Base-by-base conservation (phyloP, 2,329 filamentous ascomycete species). In the Huntiella moniliformis region DNA sequence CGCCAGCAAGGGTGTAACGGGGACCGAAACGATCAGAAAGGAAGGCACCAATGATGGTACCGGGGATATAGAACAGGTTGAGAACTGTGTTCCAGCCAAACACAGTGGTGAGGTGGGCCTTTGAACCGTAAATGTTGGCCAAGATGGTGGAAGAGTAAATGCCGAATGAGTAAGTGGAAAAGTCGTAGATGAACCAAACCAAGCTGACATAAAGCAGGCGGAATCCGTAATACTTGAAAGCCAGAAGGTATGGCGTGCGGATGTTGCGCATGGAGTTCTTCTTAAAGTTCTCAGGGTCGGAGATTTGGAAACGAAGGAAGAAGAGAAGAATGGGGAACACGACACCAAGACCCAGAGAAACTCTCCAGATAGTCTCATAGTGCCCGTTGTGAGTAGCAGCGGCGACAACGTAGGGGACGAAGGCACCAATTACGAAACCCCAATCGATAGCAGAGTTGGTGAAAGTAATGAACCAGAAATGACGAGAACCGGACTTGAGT, bases 21-120 rank as follows among this genome's bases (percentile, higher is more conserved):
- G 87, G 85, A 0, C 87, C 87, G 43, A 92, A 64, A 63, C 70
- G 76, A 61, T 95, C 87, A 18, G 77, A 80, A 5, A 82, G 64
- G 47, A 82, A 82, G 0, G 83, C 81, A 15, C 87, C 87, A 3
- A 81, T 61, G 44, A 87, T 67, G 17, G 83, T 82, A 1, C 87
- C 87, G 0, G 85, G 86, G 42, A 93, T 71, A 60, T 92, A 92
- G 61, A 94, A 94, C 51, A 85, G 65, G 59, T 91, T 93, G 64
- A 92, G 76, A 37, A 94, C 71, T 0, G 81, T 85, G 57, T 84
- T 86, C 85, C 85, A 94, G 36, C 85, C 87, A 51, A 94, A 87
- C 8, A 77, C 65, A 51, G 80, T 81, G 56, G 83, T 88, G 1
- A 94, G 64, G 0, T 79, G 71, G 0, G 46, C 41, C 10, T 28